A percentile compares a stretch with the other conserved stretches of the same genome.
Conservation (phyloP, 2,329 filamentous ascomycete genomes). For the Fusarium sp. region DNA sequence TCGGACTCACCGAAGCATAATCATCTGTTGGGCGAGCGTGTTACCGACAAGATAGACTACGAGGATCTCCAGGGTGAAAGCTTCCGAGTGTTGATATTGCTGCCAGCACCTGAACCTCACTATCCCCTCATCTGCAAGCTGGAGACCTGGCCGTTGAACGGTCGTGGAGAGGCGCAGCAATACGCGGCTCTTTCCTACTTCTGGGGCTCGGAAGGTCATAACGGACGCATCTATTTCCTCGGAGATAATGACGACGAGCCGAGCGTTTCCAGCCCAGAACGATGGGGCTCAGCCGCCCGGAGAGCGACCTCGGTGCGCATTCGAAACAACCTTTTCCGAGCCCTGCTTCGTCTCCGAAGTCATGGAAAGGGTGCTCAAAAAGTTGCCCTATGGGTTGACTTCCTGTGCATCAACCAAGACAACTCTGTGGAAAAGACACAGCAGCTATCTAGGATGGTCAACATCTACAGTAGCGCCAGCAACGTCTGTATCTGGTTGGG, state of each 20-base stretch:
- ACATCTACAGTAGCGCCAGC: neutral
- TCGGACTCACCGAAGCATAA: neutral
- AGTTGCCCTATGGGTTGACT: neutral
- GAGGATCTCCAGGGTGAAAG: neutral
- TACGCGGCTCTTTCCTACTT: neutral
- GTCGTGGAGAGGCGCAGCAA: neutral
- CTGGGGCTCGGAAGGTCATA: neutral
- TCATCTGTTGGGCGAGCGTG: neutral
- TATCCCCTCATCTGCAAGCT: neutral
- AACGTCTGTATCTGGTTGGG: neutral
- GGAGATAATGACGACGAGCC: neutral
- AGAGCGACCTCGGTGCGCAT: neutral
- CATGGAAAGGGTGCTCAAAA: neutral
- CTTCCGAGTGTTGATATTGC: neutral
- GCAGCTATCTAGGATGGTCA: neutral
- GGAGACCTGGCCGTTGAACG: neutral
- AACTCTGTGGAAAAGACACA: neutral
- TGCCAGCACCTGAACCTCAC: neutral
- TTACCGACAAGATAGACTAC: neutral
- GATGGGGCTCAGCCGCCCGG: neutral
- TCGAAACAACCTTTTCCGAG: neutral
- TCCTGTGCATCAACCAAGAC: neutral
- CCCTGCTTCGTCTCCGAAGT: neutral
- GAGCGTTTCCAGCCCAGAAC: neutral
- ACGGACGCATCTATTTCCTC: neutral